Evolutionary conservation across 2,329 filamentous ascomycete species (phyloP), one percentile per base, ranked within the genome.

Genomic region (Chrysoporthe cubensis): DNA sequence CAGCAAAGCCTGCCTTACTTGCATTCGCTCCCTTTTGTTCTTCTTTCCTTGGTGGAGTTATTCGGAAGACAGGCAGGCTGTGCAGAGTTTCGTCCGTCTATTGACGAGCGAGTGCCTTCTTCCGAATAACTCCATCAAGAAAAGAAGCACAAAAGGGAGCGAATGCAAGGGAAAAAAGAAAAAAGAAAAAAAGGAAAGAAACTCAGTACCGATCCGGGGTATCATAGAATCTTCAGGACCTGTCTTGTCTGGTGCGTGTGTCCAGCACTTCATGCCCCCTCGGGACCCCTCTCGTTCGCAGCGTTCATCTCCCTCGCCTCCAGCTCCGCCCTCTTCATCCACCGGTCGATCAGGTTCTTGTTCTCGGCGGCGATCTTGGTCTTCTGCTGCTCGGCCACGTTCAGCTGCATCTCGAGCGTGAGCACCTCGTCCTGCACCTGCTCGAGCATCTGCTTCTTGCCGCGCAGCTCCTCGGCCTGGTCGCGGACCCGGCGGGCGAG

Each of bases 381-480:
- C 40, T 87, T 84, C 75, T 89, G 88, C 76, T 94, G 87, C 77
- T 96, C 94, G 3, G 91, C 90, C 83, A 97, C 88, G 73, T 96
- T 94, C 56, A 97, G 84, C 78, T 98, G 92, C 72, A 98, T 83
- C 72, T 94, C 94, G 59, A 97, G 81, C 0, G 93, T 90, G 62
- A 97, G 90, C 79, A 97, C 90, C 78, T 99, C 96, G 79, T 97
- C 94, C 80, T 98, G 95, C 64, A 97, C 90, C 74, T 95, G 87
- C 86, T 94, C 91, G 2, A 97, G 85, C 71, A 97, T 81, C 77
- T 94, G 93, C 43, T 89, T 88, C 82, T 97, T 97, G 68, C 89
- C 92, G 66, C 85, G 87, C 43, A 97, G 80, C 82, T 98, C 96
- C 74, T 96, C 92, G 70, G 96, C 93, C 42, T 91, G 84, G 77